A percentile compares a stretch with the other conserved stretches of the same genome.
phyloP scores from a whole-genome alignment of 148 eudicot species.

The Fagopyrum homotropicum region DNA sequence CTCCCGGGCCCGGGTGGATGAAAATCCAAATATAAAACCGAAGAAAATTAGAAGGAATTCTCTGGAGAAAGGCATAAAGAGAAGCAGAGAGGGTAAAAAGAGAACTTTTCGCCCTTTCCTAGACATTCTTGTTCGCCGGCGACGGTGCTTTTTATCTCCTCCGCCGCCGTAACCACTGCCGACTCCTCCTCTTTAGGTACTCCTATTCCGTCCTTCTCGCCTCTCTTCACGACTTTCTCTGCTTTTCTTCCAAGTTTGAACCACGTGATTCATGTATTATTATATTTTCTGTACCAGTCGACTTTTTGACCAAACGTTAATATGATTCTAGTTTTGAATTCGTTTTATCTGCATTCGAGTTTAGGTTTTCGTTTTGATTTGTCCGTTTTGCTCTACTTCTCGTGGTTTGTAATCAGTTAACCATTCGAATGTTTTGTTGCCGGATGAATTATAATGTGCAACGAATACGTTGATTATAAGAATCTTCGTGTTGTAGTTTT shows the following conservation, averaged over 20 bases:
- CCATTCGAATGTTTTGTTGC: background rate
- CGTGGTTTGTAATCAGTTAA: background rate
- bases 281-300: constrained; percentile 5
- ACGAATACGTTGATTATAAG: background rate
- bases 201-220: background rate
- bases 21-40: background rate
- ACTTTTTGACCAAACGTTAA: background rate
- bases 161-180: constrained; percentile 2
- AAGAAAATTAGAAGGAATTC: background rate
- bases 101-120: background rate
- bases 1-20: background rate
- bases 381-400: background rate
- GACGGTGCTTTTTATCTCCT: constrained; percentile 1
- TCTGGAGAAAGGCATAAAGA: constrained; percentile 5
- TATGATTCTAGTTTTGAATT: background rate
- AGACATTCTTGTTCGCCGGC: background rate
- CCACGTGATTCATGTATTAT: background rate
- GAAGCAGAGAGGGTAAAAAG: background rate
- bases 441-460: background rate
- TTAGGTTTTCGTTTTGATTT: background rate
- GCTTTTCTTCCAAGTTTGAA: background rate
- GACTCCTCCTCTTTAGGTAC: background rate
- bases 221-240: background rate
- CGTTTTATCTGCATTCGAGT: background rate
- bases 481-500: background rate